Conservation (phyloP, 139 green algal species). For the Pleodorina starrii region DNA sequence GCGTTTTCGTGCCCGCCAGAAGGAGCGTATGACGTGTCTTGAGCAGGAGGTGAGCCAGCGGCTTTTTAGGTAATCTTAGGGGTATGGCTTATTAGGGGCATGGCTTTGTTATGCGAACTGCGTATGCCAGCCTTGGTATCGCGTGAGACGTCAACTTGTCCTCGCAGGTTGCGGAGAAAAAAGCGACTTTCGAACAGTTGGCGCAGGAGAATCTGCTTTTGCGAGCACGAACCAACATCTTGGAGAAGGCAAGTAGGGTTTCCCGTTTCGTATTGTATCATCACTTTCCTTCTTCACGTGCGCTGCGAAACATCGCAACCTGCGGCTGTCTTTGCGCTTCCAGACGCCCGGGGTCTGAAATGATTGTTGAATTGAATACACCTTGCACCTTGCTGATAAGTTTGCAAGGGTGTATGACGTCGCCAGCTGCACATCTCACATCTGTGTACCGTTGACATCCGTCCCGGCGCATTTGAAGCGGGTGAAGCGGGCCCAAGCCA, state of each 20-base stretch:
- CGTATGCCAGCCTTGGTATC: background rate
- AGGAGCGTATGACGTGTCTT: slow-evolving; percentile 15
- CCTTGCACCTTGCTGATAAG: too few species aligned
- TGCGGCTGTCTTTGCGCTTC: too few species aligned
- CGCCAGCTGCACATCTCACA: background rate
- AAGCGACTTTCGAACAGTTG: background rate
- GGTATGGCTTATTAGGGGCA: too few species aligned
- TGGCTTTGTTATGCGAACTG: too few species aligned
- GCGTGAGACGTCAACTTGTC: background rate
- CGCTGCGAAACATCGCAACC: too few species aligned
- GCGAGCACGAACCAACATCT: background rate
- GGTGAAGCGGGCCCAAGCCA: too few species aligned
- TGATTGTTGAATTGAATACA: too few species aligned
- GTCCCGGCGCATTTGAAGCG: too few species aligned
- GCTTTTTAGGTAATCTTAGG: background rate
- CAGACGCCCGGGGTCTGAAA: too few species aligned
- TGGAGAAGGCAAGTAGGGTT: slow-evolving; percentile 26
- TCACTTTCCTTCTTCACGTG: too few species aligned
- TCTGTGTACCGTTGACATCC: background rate
- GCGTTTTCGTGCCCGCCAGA: slow-evolving; percentile 27
- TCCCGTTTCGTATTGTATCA: background rate
- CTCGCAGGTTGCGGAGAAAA: slow-evolving; percentile 35
- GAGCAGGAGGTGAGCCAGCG: slow-evolving; percentile 3
- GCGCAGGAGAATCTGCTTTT: slow-evolving; percentile 13
- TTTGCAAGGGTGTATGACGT: background rate